These are phyloP conservation scores for Penicillium capsulatum DNA, from an alignment of 2,329 filamentous ascomycete species.

Conservation along the genomic window DNA sequence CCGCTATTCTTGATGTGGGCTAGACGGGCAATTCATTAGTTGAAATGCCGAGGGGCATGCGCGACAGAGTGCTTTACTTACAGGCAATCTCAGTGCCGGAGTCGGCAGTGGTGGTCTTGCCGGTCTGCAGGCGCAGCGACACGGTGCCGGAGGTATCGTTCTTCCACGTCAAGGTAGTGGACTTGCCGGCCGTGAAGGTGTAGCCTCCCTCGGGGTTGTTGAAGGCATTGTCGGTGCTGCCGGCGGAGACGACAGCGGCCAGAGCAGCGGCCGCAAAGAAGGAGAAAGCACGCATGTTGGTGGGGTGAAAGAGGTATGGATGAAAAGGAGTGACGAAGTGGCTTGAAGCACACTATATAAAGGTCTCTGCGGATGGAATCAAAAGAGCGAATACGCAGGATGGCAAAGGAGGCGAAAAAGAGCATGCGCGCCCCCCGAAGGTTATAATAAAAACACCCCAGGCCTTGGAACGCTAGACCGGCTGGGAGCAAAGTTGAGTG, in stretches of 20 bases:
- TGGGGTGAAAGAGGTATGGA: constrained; percentile 1
- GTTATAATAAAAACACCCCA: constrained; percentile 3
- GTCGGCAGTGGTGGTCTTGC: constrained; percentile 39
- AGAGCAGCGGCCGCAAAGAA: constrained; percentile 43
- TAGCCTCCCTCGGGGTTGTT: constrained; percentile 43
- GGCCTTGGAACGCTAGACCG: constrained; percentile 5
- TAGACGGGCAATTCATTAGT: constrained; percentile 20
- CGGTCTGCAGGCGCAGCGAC: constrained; percentile 49
- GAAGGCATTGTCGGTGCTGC: constrained; percentile 47
- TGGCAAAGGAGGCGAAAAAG: constrained; percentile 4
- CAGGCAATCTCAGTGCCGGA: constrained; percentile 42
- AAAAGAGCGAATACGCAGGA: constrained; percentile 9
- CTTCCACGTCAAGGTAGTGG: constrained; percentile 47
- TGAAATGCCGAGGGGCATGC: neutral
- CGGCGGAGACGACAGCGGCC: constrained; percentile 42
- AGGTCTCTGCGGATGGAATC: neutral
- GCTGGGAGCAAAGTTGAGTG: too few relatives aligned
- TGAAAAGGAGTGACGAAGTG: constrained; percentile 2
- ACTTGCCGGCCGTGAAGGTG: constrained; percentile 44
- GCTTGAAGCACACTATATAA: too few relatives aligned
- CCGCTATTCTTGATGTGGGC: constrained; percentile 48
- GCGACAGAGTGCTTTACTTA: too few relatives aligned
- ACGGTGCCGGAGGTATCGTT: constrained; percentile 50
- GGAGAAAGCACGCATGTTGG: constrained; percentile 43
- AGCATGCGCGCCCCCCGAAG: constrained; percentile 1